Evolutionary conservation across 2,329 filamentous ascomycete genomes (phyloP), one percentile per base, ranked within the genome.

Genomic region (Aureobasidium sp.): DNA sequence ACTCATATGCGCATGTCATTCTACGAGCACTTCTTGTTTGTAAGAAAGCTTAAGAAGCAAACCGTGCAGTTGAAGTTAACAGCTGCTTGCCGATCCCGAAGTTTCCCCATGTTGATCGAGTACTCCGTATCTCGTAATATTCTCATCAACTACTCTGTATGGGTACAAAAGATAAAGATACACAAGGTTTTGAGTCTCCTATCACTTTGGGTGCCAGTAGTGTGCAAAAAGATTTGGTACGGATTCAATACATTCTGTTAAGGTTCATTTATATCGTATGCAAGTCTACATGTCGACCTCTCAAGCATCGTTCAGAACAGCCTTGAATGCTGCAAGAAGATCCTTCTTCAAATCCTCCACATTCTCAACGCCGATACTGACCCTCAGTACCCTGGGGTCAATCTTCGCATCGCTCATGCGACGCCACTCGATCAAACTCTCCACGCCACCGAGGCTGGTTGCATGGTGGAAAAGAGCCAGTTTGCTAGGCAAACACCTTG

Each of bases 341-440:
- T 96, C 92, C 27, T 80, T 80, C 71, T 81, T 84, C 70, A 99
- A 71, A 75, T 97, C 94, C 73, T 94, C 88, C 79, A 88, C 88
- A 49, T 82, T 84, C 78, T 99, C 94, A 33, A 96, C 81, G 0
- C 94, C 94, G 35, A 96, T 76, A 72, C 92, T 96, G 31, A 99
- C 76, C 55, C 94, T 78, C 73, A 96, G 69, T 71, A 97, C 73
- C 61, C 83, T 79, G 69, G 79, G 82, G 69, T 95, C 89, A 40
- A 95, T 85, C 1, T 72, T 78, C 3, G 74, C 68, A 77, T 99
- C 94, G 62, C 85, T 87, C 90, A 99, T 94, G 50, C 88, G 84
- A 62, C 94, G 81, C 94, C 94, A 99, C 81, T 99, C 94, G 67
- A 99, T 92, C 77, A 97, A 75, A 69, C 90, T 94, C 81, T 97